Conservation (phyloP, 768 basidiomycete species). For the Tubosaeta sp. region DNA sequence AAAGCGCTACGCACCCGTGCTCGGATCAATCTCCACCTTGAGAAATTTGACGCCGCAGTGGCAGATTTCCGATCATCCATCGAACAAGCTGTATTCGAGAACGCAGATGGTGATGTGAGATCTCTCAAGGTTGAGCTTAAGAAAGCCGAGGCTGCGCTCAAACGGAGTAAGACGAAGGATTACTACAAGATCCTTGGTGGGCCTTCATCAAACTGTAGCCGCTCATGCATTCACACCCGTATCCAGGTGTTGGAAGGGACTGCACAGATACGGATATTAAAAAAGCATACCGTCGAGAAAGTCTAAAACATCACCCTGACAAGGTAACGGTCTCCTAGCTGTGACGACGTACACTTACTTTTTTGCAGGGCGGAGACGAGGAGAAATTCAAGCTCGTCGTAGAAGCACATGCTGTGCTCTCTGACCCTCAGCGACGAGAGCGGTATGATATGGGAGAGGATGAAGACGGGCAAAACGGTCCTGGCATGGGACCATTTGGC, state of each 20-base stretch:
- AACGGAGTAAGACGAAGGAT: conserved; percentile 87
- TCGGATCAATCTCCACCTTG: conserved; percentile 69
- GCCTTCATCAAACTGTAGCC: background rate
- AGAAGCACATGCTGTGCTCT: conserved; percentile 79
- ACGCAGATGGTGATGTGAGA: conserved; percentile 57
- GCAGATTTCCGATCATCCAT: conserved; percentile 78
- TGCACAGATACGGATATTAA: conserved; percentile 74
- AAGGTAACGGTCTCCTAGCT: conserved; percentile 44
- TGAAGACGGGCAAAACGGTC: conserved; percentile 59
- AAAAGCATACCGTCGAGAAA: conserved; percentile 87
- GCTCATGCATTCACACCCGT: background rate
- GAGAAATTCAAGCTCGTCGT: conserved; percentile 92
- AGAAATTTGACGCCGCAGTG: conserved; percentile 67
- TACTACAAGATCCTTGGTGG: conserved; percentile 74
- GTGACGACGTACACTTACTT: conserved; percentile 3
- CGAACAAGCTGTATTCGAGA: conserved; percentile 64
- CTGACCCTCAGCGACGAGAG: conserved; percentile 65
- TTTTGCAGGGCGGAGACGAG: conserved; percentile 78
- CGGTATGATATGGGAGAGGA: conserved; percentile 83
- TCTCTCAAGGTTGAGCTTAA: conserved; percentile 62
- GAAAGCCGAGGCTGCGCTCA: conserved; percentile 78
- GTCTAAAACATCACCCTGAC: conserved; percentile 81
- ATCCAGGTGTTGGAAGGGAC: conserved; percentile 43
- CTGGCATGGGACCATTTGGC: conserved; percentile 40
- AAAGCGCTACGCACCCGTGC: conserved; percentile 87